Base-by-base conservation (phyloP, 805 yeast species). In the Kluyveromyces aestuarii region DNA sequence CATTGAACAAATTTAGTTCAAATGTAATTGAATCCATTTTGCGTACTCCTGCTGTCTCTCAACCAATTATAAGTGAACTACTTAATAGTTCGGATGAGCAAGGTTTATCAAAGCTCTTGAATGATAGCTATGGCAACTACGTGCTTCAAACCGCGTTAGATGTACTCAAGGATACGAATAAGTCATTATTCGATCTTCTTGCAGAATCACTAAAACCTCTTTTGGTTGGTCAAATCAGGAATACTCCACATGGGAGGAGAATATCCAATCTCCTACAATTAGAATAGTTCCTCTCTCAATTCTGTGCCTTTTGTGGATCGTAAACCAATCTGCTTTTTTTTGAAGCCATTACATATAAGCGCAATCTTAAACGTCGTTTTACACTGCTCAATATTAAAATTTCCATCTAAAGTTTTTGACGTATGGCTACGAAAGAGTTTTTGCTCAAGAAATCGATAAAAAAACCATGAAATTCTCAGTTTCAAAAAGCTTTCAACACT, bases 181-280 rank as follows among this genome's bases (percentile, higher is more conserved):
- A 50, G 30, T 43, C 50, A 6, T 77, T 82, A 48, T 80, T 83
- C 60, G 71, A 70, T 40, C 73, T 72, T 50, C 69, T 85, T 48
- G 76, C 84, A 18, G 74, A 68, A 37, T 67, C 77, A 21, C 75
- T 89, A 56, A 80, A 79, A 54, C 96, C 96, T 11, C 76, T 85
- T 50, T 72, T 91, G 57, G 81, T 84, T 19, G 83, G 82, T 43
- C 64, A 66, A 10, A 84, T 91, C 50, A 79, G 85, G 63, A 85
- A 84, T 58, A 90, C 97, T 16, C 97, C 97, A 2, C 96, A 91
- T 65, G 98, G 97, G n/a, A 77, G 96, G 63, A 79, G 97, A 61
- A 89, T 91, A 51, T 77, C 86, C 70, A 80, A 87, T 27, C 88
- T 87, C 62, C 59, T 79, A 41, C 69, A 67, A 49, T 42, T 56